These are phyloP conservation scores for Steccherinum ochraceum DNA, from an alignment of 768 basidiomycete genomes.

Conservation along the genomic window DNA sequence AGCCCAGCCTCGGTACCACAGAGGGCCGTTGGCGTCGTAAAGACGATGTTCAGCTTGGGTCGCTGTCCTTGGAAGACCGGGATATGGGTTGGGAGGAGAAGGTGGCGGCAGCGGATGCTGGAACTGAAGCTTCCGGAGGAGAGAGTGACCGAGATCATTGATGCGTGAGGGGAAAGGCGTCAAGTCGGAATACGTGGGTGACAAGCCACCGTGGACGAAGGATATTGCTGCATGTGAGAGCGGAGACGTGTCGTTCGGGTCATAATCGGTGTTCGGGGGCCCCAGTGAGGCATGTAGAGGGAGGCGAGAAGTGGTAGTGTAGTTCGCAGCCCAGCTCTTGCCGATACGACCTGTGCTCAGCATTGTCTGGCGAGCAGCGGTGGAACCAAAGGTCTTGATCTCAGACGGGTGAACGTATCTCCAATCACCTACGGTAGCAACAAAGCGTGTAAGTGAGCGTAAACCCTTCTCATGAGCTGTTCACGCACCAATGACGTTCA, in stretches of 20 bases:
- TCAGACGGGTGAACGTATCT: slow-evolving; percentile 82
- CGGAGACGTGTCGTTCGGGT: slow-evolving; percentile 30
- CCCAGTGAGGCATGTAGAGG: slow-evolving; percentile 72
- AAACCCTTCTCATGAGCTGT: neutral
- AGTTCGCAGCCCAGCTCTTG: slow-evolving; percentile 79
- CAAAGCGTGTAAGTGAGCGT: neutral
- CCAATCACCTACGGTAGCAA: slow-evolving; percentile 20
- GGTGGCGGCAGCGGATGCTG: slow-evolving; percentile 62
- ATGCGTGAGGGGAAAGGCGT: slow-evolving; percentile 81
- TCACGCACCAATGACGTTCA: slow-evolving; percentile 74
- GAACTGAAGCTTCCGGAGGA: slow-evolving; percentile 66
- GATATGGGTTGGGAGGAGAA: slow-evolving; percentile 74
- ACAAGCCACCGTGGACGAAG: slow-evolving; percentile 91
- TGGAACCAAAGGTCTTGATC: slow-evolving; percentile 73
- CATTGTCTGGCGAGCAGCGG: slow-evolving; percentile 64
- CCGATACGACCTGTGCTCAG: slow-evolving; percentile 75
- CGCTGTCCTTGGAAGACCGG: slow-evolving; percentile 60
- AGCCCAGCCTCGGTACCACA: slow-evolving; percentile 97
- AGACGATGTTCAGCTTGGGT: slow-evolving; percentile 63
- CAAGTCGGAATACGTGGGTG: slow-evolving; percentile 67
- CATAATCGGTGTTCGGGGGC: slow-evolving; percentile 50
- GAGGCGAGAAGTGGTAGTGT: slow-evolving; percentile 73
- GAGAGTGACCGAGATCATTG: slow-evolving; percentile 64
- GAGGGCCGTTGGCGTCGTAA: slow-evolving; percentile 73
- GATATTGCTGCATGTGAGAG: slow-evolving; percentile 79